Evolutionary conservation across 768 basidiomycete genomes (phyloP), one percentile per base, ranked within the genome.

Genomic region (Agrocybe praecox): DNA sequence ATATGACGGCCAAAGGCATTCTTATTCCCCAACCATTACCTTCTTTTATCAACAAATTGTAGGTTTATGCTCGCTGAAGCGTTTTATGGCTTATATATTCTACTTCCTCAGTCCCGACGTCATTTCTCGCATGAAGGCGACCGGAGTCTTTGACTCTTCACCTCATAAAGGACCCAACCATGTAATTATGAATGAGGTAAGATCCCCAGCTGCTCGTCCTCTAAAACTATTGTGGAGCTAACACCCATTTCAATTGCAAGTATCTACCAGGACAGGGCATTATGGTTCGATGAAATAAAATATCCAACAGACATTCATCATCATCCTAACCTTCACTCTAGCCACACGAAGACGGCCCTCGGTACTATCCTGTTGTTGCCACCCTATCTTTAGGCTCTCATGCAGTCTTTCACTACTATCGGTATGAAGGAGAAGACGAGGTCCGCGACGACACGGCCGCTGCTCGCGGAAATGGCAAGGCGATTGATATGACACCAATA

Each of bases 311-410:
- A 53, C 29, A n/a, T 22, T 19, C 42, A 45, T 32, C 22, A 49
- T 48, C n/a, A n/a, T n/a, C n/a, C 18, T 49, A 55, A 58, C 58
- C 51, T 52, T 58, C 49, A 62, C 55, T 29, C 50, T 70, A 96
- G 92, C 92, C 94, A 1, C 96, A 97, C 65, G 88, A 96, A 75
- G 95, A 98, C 69, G 94, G 96, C 0, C 89, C 94, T 2, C 83
- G 87, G 17, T 98, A 96, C 73, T 76, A 87, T 65, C 92, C 95
- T 0, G 85, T 89, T 5, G 95, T 97, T 1, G 89, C 92, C 1
- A 97, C 96, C n/a, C 74, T 98, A 49, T 94, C 95, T 14, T 74
- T 97, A 56, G 88, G 89, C 42, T 90, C 92, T 1, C 92, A 95
- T 69, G 76, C 89, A 2, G 76, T 93, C 54, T 88, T 98, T 62